phyloP scores from a whole-genome alignment of 371 early-diverging fungal genomes.

The Fennellomyces sp. region DNA sequence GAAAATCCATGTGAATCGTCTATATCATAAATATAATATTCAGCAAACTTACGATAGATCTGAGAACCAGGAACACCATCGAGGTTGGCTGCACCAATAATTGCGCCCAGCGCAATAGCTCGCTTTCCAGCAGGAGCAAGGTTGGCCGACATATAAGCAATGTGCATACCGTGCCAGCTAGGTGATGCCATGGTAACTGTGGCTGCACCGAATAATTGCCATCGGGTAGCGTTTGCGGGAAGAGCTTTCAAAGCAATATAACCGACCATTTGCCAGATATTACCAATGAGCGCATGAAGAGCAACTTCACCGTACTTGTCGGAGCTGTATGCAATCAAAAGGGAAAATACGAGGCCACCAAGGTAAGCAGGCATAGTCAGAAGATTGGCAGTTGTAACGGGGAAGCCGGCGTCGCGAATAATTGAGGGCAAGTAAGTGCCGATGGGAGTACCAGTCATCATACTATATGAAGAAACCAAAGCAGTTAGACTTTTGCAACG shows the following conservation, averaged over 20 bases:
- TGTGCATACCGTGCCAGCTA: constrained; percentile 51
- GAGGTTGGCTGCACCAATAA: constrained; percentile 45
- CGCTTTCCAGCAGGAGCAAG: constrained; percentile 53
- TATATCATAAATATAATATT: background rate
- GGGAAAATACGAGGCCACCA: constrained; percentile 42
- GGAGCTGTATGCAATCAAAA: constrained; percentile 45
- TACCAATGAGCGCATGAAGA: constrained; percentile 40
- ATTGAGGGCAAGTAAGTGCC: constrained; percentile 49
- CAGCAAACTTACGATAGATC: constrained; percentile 17
- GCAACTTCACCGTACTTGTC: constrained; percentile 49
- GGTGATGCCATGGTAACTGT: constrained; percentile 24
- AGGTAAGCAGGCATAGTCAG: constrained; percentile 55
- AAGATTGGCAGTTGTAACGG: constrained; percentile 48
- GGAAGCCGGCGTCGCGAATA: constrained; percentile 52
- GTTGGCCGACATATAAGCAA: constrained; percentile 54
- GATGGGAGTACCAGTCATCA: constrained; percentile 45
- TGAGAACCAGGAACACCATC: constrained; percentile 28
- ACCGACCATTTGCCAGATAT: constrained; percentile 38
- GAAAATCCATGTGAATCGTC: background rate
- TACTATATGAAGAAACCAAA: no score
- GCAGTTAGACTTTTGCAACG: no score
- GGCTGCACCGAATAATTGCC: constrained; percentile 43
- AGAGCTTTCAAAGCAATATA: constrained; percentile 41
- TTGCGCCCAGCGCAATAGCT: constrained; percentile 48
- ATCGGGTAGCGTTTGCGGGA: constrained; percentile 41